Evolutionary conservation across 1,284 basidiomycete species (phyloP).

Genomic region (Malassezia vespertilionis): DNA sequence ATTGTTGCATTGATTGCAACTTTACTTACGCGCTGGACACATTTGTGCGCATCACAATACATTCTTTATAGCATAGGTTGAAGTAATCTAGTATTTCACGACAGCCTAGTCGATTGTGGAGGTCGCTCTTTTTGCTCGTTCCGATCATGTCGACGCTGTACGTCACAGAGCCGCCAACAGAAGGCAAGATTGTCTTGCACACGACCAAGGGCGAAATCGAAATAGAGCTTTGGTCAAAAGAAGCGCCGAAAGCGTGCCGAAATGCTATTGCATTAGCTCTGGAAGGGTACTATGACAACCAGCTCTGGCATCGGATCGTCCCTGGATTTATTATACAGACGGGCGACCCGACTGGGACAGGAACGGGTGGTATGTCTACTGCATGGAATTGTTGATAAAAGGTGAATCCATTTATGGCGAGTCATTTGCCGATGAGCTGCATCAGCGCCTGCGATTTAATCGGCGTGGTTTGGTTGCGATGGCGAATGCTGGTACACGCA

Average conservation of each 20-base stretch:
- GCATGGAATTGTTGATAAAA: neutral
- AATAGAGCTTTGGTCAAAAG: constrained; percentile 89
- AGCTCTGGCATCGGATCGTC: constrained; percentile 81
- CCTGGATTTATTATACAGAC: constrained; percentile 84
- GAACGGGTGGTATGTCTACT: constrained; percentile 58
- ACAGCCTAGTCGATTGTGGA: too few relatives aligned
- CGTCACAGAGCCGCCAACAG: constrained; percentile 54
- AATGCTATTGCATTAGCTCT: constrained; percentile 82
- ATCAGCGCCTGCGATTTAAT: constrained; percentile 67
- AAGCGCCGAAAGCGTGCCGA: constrained; percentile 82
- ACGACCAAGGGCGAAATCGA: constrained; percentile 58
- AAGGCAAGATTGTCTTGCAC: constrained; percentile 73
- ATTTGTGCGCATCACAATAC: too few relatives aligned
- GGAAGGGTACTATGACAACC: constrained; percentile 92
- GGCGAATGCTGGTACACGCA: constrained; percentile 68
- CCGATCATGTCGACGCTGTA: constrained; percentile 31
- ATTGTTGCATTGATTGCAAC: too few relatives aligned
- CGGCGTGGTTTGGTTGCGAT: constrained; percentile 83
- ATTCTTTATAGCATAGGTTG: neutral
- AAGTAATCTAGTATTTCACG: too few relatives aligned
- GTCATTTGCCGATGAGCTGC: constrained; percentile 84
- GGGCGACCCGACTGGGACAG: constrained; percentile 86
- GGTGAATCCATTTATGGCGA: constrained; percentile 51
- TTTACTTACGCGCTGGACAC: too few relatives aligned
- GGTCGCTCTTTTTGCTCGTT: too few relatives aligned